phyloP scores from a whole-genome alignment of 192 early-diverging fungal species.

The Podila epicladia region DNA sequence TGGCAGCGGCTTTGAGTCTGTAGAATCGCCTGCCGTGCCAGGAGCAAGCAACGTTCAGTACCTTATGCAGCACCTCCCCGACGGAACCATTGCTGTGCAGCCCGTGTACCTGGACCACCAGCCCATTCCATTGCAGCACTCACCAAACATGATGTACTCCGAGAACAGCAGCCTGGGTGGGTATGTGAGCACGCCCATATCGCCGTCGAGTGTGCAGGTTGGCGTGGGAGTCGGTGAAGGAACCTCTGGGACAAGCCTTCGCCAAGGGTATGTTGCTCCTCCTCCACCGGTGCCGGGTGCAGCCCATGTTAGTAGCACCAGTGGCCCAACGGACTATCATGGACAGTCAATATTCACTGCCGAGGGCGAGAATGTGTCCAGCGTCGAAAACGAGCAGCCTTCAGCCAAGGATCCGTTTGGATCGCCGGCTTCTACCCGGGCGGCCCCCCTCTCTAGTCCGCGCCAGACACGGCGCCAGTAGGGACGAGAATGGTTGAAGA shows the following conservation, averaged over 20 bases:
- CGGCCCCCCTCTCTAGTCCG: neutral
- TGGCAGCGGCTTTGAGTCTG: neutral
- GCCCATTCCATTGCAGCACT: constrained; percentile 13
- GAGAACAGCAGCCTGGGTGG: constrained; percentile 30
- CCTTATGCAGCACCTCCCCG: constrained; percentile 46
- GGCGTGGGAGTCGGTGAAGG: neutral
- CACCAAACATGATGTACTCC: constrained; percentile 40
- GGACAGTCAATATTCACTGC: neutral
- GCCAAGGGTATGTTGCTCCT: neutral
- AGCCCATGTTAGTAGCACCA: neutral
- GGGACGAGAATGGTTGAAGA: no score
- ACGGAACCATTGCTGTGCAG: constrained; percentile 47
- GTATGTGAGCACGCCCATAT: constrained; percentile 4
- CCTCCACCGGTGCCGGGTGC: neutral
- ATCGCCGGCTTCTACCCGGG: neutral
- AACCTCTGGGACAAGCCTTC: neutral
- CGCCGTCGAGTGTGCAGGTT: no score
- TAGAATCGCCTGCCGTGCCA: neutral
- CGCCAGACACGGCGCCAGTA: neutral
- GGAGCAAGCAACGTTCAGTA: constrained; percentile 22
- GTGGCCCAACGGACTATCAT: neutral
- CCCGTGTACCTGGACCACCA: constrained; percentile 42
- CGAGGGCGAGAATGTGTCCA: neutral
- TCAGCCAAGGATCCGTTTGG: neutral
- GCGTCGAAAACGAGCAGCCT: no score